Evolutionary conservation across 306 rosid genomes (phyloP), one percentile per base, ranked within the genome.

Genomic region (Geum urbanum): DNA sequence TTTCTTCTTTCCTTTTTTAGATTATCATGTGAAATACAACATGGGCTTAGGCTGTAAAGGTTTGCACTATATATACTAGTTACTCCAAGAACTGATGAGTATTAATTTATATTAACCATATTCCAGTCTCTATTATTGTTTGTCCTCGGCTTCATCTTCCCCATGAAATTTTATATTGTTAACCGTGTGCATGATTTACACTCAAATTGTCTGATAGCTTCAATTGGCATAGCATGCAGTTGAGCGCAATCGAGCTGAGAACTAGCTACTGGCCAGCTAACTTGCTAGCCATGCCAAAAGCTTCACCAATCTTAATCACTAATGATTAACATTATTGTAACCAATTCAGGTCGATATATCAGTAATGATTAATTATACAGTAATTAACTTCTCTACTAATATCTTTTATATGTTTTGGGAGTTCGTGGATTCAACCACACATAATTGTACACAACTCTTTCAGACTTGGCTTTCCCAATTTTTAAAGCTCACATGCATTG

Each of bases 91-190:
- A 66, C 76, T 73, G 63, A 68, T 59, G 63, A 75, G 39, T 57
- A 68, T 70, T 52, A 66, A 19, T 65, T 16, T 39, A 73, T 49
- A 39, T 39, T 44, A 62, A 32, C 82, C 57, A 81, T 76, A 78
- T 82, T 68, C 85, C 80, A 5, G 60, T 74, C 70, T 79, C 65
- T 44, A 75, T 77, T 70, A 77, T 67, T 14, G 22, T 79, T 70
- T 84, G 76, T 80, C 57, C 62, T 56, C 53, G 24, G 11, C 15
- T 54, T 69, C 73, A 40, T 69, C 45, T 79, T 6, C n/a, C 71
- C 67, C 79, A n/a, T 53, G 9, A 13, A 57, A 48, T 79, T 59
- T 70, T 74, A 58, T 60, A 63, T 72, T 6, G 6, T 83, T 59
- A 11, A 48, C 39, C 49, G 48, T 79, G 79, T 79, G 72, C 63